Percentiles rank a stretch among this genome's conserved stretches.
Conservation (phyloP, 2,329 filamentous ascomycete species). For the Sclerotiophoma versabilis region DNA sequence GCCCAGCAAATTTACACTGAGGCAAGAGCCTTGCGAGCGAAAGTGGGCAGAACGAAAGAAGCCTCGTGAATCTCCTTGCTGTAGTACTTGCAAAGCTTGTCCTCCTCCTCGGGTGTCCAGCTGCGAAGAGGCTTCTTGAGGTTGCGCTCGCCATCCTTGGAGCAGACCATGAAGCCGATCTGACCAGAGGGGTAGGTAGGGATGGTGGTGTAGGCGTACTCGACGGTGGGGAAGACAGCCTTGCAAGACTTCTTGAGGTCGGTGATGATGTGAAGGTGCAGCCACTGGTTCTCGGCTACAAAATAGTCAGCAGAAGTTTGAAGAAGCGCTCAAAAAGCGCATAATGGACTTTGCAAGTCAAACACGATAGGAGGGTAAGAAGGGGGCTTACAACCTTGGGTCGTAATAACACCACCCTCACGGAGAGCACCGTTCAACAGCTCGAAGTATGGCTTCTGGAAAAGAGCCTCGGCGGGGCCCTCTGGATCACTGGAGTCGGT, state of each 20-base stretch:
- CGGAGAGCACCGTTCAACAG: conserved; percentile 87
- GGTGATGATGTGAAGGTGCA: conserved; percentile 91
- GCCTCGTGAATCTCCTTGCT: conserved; percentile 96
- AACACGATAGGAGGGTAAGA: conserved; percentile 47
- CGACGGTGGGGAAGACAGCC: conserved; percentile 95
- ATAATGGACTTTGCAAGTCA: conserved; percentile 22
- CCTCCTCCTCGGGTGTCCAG: conserved; percentile 88
- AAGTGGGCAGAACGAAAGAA: conserved; percentile 90
- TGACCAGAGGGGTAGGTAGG: conserved; percentile 98
- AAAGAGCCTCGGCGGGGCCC: conserved; percentile 92
- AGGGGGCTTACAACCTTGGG: conserved; percentile 98
- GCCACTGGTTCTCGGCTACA: conserved; percentile 97
- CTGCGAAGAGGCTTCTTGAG: conserved; percentile 83
- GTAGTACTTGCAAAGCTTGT: conserved; percentile 94
- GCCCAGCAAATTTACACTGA: not conserved
- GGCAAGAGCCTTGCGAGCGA: conserved; percentile 76
- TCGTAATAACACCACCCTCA: conserved; percentile 97
- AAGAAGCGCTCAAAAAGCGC: conserved; percentile 24
- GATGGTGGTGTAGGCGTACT: conserved; percentile 99
- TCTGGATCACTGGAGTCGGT: conserved; percentile 98
- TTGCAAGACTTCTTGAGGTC: conserved; percentile 96
- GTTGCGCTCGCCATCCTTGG: conserved; percentile 86
- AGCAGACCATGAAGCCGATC: conserved; percentile 99
- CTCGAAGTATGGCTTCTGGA: conserved; percentile 99
- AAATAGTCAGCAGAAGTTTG: conserved; percentile 33